Evolutionary conservation across 345 rosid genomes (phyloP), one percentile per base, ranked within the genome.

Genomic region (Kernera saxatilis): DNA sequence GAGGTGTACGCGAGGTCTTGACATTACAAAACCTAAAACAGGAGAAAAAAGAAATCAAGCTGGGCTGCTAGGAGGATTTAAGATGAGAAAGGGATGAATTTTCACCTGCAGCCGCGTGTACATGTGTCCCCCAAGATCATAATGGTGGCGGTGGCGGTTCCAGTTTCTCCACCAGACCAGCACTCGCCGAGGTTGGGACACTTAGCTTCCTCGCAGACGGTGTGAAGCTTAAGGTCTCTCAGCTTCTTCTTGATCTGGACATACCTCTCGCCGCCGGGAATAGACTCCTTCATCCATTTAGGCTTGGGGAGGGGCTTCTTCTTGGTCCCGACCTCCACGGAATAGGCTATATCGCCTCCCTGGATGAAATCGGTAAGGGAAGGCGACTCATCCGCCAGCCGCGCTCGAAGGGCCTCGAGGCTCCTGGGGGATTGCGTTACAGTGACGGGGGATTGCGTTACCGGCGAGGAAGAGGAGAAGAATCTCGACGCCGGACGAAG

Each of bases 121-220:
- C 98, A 92, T 0, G 99, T 94, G 60, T 94, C 99, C 17, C 99
- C 99, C 8, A 91, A 80, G 50, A 94, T 94, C 98, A 94, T 92
- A 37, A 94, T 92, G 2, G 98, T 92, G 39, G 98, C 97, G 17
- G 99, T 94, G 72, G 99, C 97, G 30, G 98, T 95, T 29, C 96
- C 97, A 7, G 96, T 95, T 70, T 95, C 97, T 25, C 99, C 99
- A 4, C 98, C 99, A 30, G 99, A 92, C 98, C 98, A 95, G 70
- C 98, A 95, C 80, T 95, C 97, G 3, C 98, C 97, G 69, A 95
- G 71, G 75, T 95, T 92, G 32, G 99, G 97, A 76, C 98, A 90
- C 73, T 78, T 86, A 8, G 98, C 99, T 80, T 95, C 99, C 78
- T 92, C 99, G 69, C 99, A 95, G 64, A 95, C 98, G 44, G 98